Percentiles rank a stretch among this genome's conserved stretches.
phyloP scores from a whole-genome alignment of 257 asterid species.

The Salvia hispanica region DNA sequence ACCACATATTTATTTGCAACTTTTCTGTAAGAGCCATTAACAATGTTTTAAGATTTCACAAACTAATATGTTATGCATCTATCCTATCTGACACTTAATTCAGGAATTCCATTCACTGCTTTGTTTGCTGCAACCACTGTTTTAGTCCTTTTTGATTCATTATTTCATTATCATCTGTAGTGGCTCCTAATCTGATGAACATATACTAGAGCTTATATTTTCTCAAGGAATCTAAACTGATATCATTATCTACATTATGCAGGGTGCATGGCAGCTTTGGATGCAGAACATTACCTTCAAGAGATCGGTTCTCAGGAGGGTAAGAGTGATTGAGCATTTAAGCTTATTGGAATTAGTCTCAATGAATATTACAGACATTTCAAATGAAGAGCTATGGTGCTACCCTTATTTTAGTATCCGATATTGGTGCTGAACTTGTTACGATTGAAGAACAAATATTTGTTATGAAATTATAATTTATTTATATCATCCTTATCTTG shows the following conservation, averaged over 20 bases:
- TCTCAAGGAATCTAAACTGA: conserved; percentile 13
- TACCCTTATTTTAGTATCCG: conserved; percentile 15
- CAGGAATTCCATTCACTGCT: conserved; percentile 16
- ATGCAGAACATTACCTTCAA: conserved; percentile 96
- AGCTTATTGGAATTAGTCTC: conserved; percentile 36
- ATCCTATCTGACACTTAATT: not conserved
- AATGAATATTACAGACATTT: conserved; percentile 22
- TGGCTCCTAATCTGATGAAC: conserved; percentile 1
- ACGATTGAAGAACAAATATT: conserved; percentile 19
- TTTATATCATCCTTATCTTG: not conserved
- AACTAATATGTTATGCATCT: not conserved
- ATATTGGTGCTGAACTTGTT: conserved; percentile 16
- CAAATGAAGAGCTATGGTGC: conserved; percentile 23
- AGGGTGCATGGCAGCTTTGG: conserved; percentile 99
- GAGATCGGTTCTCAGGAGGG: conserved; percentile 86
- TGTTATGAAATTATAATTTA: conserved; percentile 5
- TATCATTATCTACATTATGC: conserved; percentile 32
- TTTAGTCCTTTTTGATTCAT: not conserved
- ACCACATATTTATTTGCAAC: not conserved
- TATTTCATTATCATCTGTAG: conserved; percentile 2
- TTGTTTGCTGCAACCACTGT: conserved; percentile 21
- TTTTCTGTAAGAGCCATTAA: not conserved
- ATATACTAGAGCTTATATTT: not conserved
- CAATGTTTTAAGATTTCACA: conserved; percentile 5
- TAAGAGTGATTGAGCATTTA: conserved; percentile 76